A percentile compares a stretch with the other conserved stretches of the same genome.
phyloP scores from a whole-genome alignment of 2,329 filamentous ascomycete genomes.

The Leptographium procerum region DNA sequence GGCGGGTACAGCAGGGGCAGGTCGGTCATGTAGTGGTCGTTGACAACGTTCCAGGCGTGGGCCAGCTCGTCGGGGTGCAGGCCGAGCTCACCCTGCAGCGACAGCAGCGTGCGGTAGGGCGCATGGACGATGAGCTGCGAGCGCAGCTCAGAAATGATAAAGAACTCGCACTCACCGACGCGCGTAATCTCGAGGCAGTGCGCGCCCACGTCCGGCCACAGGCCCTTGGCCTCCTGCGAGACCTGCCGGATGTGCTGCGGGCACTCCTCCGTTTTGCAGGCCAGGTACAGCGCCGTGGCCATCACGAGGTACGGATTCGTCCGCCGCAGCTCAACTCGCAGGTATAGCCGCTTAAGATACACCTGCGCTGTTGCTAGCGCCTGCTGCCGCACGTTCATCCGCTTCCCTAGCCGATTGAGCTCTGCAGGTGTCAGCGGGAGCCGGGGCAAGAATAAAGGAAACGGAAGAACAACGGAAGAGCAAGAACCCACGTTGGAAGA shows the following conservation, averaged over 20 bases:
- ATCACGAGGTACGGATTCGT: conserved; percentile 91
- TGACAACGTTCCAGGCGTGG: conserved; percentile 73
- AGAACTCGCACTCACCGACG: conserved; percentile 89
- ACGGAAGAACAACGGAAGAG: neutral
- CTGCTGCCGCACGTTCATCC: conserved; percentile 78
- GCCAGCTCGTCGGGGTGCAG: conserved; percentile 68
- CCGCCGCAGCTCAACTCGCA: conserved; percentile 76
- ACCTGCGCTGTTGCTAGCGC: conserved; percentile 87
- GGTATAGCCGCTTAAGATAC: conserved; percentile 90
- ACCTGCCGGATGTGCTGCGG: conserved; percentile 93
- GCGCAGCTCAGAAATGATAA: conserved; percentile 80
- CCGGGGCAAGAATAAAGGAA: neutral
- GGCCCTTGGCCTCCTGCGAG: conserved; percentile 69
- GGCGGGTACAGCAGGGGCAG: conserved; percentile 76
- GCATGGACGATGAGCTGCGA: conserved; percentile 85
- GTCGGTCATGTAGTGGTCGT: conserved; percentile 88
- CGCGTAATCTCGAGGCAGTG: conserved; percentile 68
- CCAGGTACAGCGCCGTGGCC: conserved; percentile 87
- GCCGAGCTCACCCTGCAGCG: conserved; percentile 56
- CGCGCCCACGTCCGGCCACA: conserved; percentile 60
- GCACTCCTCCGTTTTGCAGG: conserved; percentile 96
- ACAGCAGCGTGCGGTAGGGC: conserved; percentile 71
- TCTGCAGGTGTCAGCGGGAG: conserved; percentile 35
- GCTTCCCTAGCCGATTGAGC: conserved; percentile 70
- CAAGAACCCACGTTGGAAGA: conserved; percentile 63